phyloP scores from a whole-genome alignment of 164 flowering plant genomes.

The Vitis labrusca region DNA sequence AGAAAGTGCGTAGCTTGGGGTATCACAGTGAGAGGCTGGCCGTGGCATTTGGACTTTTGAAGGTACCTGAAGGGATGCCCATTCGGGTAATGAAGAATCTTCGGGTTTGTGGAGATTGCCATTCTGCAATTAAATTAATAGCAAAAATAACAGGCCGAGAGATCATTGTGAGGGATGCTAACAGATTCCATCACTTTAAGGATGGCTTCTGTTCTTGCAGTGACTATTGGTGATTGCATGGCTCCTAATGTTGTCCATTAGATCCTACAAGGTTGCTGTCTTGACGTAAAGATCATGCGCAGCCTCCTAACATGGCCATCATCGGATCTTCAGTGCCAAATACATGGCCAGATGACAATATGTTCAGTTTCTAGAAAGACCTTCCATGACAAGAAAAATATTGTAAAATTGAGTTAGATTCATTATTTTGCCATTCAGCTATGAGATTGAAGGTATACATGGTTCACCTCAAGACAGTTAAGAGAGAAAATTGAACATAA shows the following conservation, averaged over 20 bases:
- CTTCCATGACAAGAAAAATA: background rate
- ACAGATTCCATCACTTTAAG: conserved; percentile 80
- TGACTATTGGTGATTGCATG: conserved; percentile 64
- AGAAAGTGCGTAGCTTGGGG: conserved; percentile 56
- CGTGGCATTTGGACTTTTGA: conserved; percentile 75
- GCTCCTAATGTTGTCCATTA: background rate
- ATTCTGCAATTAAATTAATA: conserved; percentile 71
- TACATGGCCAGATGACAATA: background rate
- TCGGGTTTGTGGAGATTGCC: conserved; percentile 86
- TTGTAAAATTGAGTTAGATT: background rate
- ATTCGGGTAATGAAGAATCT: conserved; percentile 86
- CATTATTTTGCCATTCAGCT: background rate
- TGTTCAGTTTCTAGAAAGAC: background rate
- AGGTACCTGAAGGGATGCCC: conserved; percentile 60
- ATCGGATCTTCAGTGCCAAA: background rate
- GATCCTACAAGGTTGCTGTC: too few species aligned
- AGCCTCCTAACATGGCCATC: background rate
- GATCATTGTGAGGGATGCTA: conserved; percentile 78
- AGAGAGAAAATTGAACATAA: background rate
- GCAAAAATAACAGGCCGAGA: conserved; percentile 62
- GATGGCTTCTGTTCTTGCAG: conserved; percentile 69
- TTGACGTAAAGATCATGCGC: background rate
- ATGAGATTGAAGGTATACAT: background rate
- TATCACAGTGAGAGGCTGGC: conserved; percentile 83
- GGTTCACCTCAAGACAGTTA: background rate